Evolutionary conservation across 2,329 filamentous ascomycete genomes (phyloP).

Genomic region (Stagonosporopsis chrysanthemi): DNA sequence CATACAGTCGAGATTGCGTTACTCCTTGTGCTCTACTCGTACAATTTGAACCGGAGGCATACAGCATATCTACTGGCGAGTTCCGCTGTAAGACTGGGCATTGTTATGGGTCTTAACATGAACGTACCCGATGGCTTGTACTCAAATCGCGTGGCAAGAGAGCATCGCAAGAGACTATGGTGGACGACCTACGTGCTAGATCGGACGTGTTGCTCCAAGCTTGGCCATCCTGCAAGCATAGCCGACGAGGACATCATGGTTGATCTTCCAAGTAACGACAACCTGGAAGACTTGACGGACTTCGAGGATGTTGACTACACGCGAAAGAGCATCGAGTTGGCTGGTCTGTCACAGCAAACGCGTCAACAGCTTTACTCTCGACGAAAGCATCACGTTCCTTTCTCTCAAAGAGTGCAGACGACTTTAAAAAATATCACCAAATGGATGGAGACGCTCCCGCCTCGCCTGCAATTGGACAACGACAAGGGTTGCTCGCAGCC

Average conservation of each 20-base stretch:
- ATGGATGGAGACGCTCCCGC: constrained; percentile 49
- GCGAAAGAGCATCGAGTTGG: constrained; percentile 51
- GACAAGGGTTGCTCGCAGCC: constrained; percentile 24
- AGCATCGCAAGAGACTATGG: constrained; percentile 46
- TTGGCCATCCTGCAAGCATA: constrained; percentile 44
- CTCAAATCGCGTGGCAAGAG: constrained; percentile 43
- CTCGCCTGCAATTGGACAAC: constrained; percentile 42
- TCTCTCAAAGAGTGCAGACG: constrained; percentile 49
- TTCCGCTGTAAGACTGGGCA: constrained; percentile 54
- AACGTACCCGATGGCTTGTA: constrained; percentile 52
- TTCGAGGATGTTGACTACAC: constrained; percentile 51
- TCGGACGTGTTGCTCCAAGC: constrained; percentile 45
- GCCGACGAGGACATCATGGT: constrained; percentile 51
- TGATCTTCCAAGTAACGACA: constrained; percentile 51
- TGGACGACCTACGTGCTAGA: constrained; percentile 48
- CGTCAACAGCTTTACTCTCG: constrained; percentile 41
- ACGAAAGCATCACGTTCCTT: constrained; percentile 34
- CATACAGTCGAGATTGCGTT: constrained; percentile 56
- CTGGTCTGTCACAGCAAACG: constrained; percentile 39
- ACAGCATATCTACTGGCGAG: constrained; percentile 55
- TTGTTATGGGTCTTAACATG: constrained; percentile 57
- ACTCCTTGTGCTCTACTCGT: constrained; percentile 57
- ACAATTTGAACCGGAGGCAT: constrained; percentile 56
- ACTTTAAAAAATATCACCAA: constrained; percentile 47
- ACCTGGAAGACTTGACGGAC: constrained; percentile 35